phyloP scores from a whole-genome alignment of 768 basidiomycete genomes.

The Austroboletus eburneus region DNA sequence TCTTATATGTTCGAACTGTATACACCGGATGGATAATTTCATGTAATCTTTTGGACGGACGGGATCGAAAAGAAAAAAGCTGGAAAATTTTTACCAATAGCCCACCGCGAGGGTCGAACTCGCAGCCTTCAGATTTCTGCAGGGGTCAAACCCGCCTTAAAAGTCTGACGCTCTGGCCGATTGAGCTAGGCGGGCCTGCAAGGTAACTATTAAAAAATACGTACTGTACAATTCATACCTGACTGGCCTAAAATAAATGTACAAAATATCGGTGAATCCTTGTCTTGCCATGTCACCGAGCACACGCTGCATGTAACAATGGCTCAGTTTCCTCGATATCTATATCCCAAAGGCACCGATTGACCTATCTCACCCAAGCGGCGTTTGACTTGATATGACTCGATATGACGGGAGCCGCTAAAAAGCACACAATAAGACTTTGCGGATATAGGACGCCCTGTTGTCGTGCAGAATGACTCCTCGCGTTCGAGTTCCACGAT shows the following conservation, averaged over 20 bases:
- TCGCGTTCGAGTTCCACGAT: constrained; percentile 1
- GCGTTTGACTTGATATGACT: constrained; percentile 1
- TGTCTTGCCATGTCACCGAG: background rate
- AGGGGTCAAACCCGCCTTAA: constrained; percentile 28
- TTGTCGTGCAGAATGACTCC: background rate
- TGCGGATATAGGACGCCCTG: constrained; percentile 6
- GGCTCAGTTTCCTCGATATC: background rate
- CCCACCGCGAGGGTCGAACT: constrained; percentile 85
- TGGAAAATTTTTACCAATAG: constrained; percentile 41
- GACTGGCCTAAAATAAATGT: too few relatives aligned
- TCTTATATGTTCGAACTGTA: constrained; percentile 5
- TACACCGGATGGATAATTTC: background rate
- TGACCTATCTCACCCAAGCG: constrained; percentile 1
- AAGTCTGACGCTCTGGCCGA: constrained; percentile 61
- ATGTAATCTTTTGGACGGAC: too few relatives aligned
- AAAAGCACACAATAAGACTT: background rate
- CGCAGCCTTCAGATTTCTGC: constrained; percentile 71
- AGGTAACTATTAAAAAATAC: too few relatives aligned
- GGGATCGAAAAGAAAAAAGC: too few relatives aligned
- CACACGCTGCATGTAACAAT: constrained; percentile 2
- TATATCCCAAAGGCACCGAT: background rate
- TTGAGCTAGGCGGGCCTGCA: constrained; percentile 54
- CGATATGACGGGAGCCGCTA: background rate
- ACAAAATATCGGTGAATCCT: background rate
- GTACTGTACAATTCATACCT: too few relatives aligned